phyloP scores from a whole-genome alignment of 768 basidiomycete species.

The Amanita rubescens region DNA sequence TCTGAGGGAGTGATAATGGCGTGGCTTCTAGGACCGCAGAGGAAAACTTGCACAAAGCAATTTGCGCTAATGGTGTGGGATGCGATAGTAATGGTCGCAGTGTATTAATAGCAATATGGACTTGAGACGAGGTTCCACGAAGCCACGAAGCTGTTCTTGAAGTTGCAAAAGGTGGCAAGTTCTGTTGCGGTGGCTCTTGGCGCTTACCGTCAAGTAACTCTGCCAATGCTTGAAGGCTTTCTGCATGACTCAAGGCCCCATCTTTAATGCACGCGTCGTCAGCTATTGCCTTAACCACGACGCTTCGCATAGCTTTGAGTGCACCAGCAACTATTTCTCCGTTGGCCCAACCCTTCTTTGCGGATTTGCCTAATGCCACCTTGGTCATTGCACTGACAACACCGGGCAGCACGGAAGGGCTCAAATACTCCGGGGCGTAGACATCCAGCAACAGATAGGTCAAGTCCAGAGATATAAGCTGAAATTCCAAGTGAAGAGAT shows the following conservation, averaged over 20 bases:
- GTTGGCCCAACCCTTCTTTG: constrained; percentile 61
- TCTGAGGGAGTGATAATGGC: constrained; percentile 55
- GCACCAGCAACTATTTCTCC: constrained; percentile 58
- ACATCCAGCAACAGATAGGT: constrained; percentile 48
- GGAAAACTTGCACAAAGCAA: constrained; percentile 51
- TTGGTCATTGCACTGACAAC: constrained; percentile 72
- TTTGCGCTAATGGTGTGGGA: constrained; percentile 57
- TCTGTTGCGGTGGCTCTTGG: constrained; percentile 12
- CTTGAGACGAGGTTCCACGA: constrained; percentile 70
- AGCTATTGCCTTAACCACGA: constrained; percentile 52
- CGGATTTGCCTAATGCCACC: constrained; percentile 48
- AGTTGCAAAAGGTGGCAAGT: constrained; percentile 36
- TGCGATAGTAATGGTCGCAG: constrained; percentile 68
- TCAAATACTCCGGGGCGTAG: constrained; percentile 44
- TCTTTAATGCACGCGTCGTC: constrained; percentile 60
- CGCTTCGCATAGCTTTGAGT: constrained; percentile 46
- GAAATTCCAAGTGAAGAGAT: constrained; percentile 54
- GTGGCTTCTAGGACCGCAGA: constrained; percentile 46
- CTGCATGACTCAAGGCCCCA: constrained; percentile 47
- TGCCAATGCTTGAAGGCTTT: constrained; percentile 57
- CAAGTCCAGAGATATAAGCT: constrained; percentile 53
- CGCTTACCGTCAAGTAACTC: constrained; percentile 18
- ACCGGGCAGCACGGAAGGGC: constrained; percentile 77
- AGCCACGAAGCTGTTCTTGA: constrained; percentile 72
- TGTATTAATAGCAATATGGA: constrained; percentile 76